Base-by-base conservation (phyloP, 169 alveolate species). In the Perkinsus marinus region DNA sequence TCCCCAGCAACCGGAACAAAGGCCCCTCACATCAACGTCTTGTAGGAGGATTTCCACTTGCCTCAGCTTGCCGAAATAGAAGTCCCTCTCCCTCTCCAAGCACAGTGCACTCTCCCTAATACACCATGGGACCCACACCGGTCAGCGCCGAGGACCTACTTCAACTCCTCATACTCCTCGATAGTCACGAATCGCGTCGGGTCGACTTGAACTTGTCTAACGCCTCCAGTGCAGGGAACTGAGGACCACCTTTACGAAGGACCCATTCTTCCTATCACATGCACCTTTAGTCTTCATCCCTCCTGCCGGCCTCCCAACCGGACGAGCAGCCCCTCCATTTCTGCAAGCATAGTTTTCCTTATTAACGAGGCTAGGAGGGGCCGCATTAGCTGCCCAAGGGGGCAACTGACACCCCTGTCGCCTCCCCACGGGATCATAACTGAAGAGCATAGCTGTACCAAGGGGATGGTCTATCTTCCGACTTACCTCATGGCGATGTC, bases 41-140 rank as follows among this genome's bases (percentile, higher is more conserved):
- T 57, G 79, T 30, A 57, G 34, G 3, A 57, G 79, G 26, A 93
- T 89, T 46, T 93, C 94, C 39, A 93, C 43, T 10, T 93, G 89
- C 91, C 94, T 90, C 39, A 93, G 92, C 91, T 93, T 93, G 39
- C 90, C 68, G 46, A 89, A 93, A 46, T 93, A 93, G 90, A 93
- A 93, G 69, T 93, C 94, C 41, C 93, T 90, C 92, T 93, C 94
- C 36, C 91, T 46, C 39, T 57, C 79, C 5, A 57, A 16, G 22
- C 79, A 57, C 30, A 57, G 36, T 2, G 79, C 79, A 16, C 79
- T 57, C 79, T 57, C 79, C 79, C 79, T 57, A 16, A n/a, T n/a
- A n/a, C n/a, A n/a, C n/a, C n/a, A n/a, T n/a, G n/a, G n/a, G n/a
- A n/a, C 36, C 79, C 36, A 30, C 22, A 41, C 19, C 3, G 46